A percentile compares a stretch with the other conserved stretches of the same genome.
phyloP scores from a whole-genome alignment of 805 yeast species.

The Priceomyces fermenticarens region DNA sequence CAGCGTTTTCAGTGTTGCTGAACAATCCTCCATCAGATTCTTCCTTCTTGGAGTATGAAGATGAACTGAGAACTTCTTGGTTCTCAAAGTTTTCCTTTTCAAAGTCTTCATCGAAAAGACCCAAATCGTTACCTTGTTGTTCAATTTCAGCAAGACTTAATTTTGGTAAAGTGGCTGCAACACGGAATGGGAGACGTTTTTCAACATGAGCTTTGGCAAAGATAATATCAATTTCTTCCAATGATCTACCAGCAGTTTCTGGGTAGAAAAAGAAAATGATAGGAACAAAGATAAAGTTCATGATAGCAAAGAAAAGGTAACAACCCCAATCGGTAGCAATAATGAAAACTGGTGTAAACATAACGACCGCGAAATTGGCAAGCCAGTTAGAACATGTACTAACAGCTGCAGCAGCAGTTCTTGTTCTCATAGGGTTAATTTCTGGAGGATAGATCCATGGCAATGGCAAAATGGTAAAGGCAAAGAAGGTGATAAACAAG shows the following conservation, averaged over 20 bases:
- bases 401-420: constrained; percentile 43
- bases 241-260: constrained; percentile 43
- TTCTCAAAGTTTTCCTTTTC: constrained; percentile 38
- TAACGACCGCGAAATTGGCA: constrained; percentile 43
- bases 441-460: constrained; percentile 50
- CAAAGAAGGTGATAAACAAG: constrained; percentile 43
- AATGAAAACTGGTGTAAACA: constrained; percentile 45
- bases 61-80: constrained; percentile 17
- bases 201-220: constrained; percentile 62
- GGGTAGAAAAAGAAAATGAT: constrained; percentile 44
- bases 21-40: constrained; percentile 5
- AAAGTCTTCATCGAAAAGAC: constrained; percentile 46
- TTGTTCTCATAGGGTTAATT: constrained; percentile 45
- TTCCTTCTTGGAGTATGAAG: constrained; percentile 13
- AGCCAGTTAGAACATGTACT: constrained; percentile 47
- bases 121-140: constrained; percentile 56
- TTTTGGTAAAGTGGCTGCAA: constrained; percentile 62
- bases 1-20: neutral
- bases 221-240: constrained; percentile 53
- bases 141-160: constrained; percentile 57
- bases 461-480: constrained; percentile 42
- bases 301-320: constrained; percentile 39
- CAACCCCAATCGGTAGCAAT: constrained; percentile 37
- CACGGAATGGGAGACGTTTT: constrained; percentile 56
- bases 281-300: constrained; percentile 38